Base-by-base conservation (phyloP, 768 basidiomycete genomes). In the Amanita rimosa region DNA sequence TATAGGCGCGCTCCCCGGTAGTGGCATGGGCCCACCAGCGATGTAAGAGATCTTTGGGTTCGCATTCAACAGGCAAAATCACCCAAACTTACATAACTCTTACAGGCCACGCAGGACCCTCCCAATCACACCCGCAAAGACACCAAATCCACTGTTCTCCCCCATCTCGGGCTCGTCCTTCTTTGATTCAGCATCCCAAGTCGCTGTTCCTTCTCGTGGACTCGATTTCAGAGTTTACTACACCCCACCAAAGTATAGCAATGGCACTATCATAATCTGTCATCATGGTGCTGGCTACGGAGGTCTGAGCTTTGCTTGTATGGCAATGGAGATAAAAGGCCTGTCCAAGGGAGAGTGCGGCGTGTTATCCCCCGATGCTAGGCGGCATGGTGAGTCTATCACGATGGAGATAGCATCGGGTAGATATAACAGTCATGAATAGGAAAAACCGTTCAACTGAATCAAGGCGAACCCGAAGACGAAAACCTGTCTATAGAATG, bases 231-330 rank as follows among this genome's bases (percentile, higher is more conserved):
- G 94, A 26, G 83, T 81, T 8, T 96, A 97, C 64, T 87, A 94
- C 61, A 85, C 89, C 0, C 76, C 85, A 1, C 79, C 92, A 1
- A 71, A 71, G 42, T 62, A 66, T 26, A 54, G 66, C 16, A 67
- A 71, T 45, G 74, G 71, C 31, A 82, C 85, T 0, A 79, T 95
- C 3, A 76, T 98, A 61, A 74, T 97, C 4, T 94, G 89, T 65
- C 93, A 96, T 58, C 95, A 99, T 56, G 96, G 96, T 1, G 95
- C 91, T 0, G 96, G 96, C 11, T 91, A 91, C 60, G 83, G 85
- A 0, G 96, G 81, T 0, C 69, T 97, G 52, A 88, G 79, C 54
- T 99, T 95, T 62, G 93, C 96, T 2, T 83, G 81, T 57, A 73
- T 96, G 50, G 91, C 94, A n/a, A 84, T 83, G 63, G 84, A 88